A percentile compares a stretch with the other conserved stretches of the same genome.
These are phyloP conservation scores for Suaeda aralocaspica DNA, from an alignment of 148 eudicot genomes.

Conservation along the genomic window DNA sequence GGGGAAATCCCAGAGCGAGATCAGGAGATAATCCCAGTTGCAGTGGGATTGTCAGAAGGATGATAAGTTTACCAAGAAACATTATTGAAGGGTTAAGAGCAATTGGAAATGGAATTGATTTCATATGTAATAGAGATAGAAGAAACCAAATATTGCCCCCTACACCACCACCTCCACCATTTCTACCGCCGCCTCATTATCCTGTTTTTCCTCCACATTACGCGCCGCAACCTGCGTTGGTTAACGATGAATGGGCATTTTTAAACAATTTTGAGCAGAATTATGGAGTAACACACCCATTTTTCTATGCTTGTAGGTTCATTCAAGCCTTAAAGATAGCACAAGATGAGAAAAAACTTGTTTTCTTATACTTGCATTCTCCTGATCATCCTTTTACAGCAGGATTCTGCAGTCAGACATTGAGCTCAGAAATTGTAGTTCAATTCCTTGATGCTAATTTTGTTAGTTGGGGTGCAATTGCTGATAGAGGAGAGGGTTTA, in stretches of 20 bases:
- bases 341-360: slow-evolving; percentile 54
- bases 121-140: slow-evolving; percentile 39
- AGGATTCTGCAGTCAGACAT: slow-evolving; percentile 58
- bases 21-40: slow-evolving; percentile 22
- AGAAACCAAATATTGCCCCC: slow-evolving; percentile 38
- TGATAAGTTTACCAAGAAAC: slow-evolving; percentile 69
- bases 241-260: slow-evolving; percentile 66
- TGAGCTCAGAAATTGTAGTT: slow-evolving; percentile 69
- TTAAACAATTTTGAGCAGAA: slow-evolving; percentile 58
- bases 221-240: slow-evolving; percentile 12
- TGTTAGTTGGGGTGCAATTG: slow-evolving; percentile 78
- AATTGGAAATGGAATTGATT: slow-evolving; percentile 52
- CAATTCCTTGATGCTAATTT: slow-evolving; percentile 83
- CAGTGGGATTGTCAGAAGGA: slow-evolving; percentile 38
- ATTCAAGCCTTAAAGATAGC: slow-evolving; percentile 64
- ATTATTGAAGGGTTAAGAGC: slow-evolving; percentile 63
- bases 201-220: slow-evolving; percentile 28
- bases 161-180: slow-evolving; percentile 28
- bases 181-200: slow-evolving; percentile 32
- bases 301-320: slow-evolving; percentile 81
- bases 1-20: slow-evolving; percentile 35
- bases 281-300: slow-evolving; percentile 63
- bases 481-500: slow-evolving; percentile 58
- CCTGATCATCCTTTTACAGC: slow-evolving; percentile 68
- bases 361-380: slow-evolving; percentile 80